Conservation (phyloP, 1,284 basidiomycete genomes). For the Meripilus lineatus region DNA sequence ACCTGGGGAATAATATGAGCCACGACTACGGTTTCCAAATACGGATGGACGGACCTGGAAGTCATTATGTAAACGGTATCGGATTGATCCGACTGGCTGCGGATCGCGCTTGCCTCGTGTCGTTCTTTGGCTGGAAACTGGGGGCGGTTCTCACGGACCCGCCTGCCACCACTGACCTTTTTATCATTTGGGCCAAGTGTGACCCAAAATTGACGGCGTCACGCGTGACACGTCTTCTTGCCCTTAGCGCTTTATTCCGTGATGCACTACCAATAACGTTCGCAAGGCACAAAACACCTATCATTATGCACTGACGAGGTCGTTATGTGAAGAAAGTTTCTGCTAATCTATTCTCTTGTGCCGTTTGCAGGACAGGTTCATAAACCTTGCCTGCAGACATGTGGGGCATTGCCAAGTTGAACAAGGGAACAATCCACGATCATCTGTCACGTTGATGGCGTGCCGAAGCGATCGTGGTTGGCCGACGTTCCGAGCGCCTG, state of each 20-base stretch:
- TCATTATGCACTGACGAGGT: too few species aligned
- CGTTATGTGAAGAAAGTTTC: too few species aligned
- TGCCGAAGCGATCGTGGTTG: too few species aligned
- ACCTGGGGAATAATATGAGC: constrained; percentile 38
- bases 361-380: too few species aligned
- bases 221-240: constrained; percentile 26
- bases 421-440: too few species aligned
- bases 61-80: constrained; percentile 54
- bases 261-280: too few species aligned
- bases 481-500: too few species aligned
- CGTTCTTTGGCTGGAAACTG: constrained; percentile 27
- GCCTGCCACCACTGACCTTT: constrained; percentile 31
- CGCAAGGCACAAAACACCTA: too few species aligned
- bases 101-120: constrained; percentile 35
- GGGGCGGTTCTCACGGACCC: constrained; percentile 36
- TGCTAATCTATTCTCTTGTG: too few species aligned
- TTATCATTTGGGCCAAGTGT: constrained; percentile 32
- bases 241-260: constrained; percentile 9
- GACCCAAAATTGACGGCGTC: constrained; percentile 32
- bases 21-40: constrained; percentile 18
- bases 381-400: too few species aligned
- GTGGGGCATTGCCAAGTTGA: too few species aligned
- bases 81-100: constrained; percentile 27
- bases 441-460: too few species aligned
- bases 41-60: constrained; percentile 47